Conservation (phyloP, 345 rosid genomes). For the Ricinus communis region DNA sequence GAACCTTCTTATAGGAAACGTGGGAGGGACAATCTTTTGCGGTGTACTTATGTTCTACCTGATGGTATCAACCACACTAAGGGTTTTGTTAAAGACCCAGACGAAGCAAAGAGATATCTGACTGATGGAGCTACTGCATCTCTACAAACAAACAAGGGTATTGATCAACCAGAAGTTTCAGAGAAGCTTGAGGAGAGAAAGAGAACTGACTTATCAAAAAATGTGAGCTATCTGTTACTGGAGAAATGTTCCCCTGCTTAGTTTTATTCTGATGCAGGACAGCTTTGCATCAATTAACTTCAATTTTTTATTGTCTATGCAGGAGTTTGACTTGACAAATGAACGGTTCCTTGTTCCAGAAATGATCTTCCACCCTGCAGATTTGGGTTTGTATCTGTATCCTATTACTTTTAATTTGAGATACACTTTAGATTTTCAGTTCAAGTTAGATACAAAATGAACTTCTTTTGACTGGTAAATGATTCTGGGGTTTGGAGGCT, state of each 20-base stretch:
- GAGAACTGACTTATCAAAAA: conserved; percentile 64
- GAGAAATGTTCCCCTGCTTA: not conserved
- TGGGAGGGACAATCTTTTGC: conserved; percentile 55
- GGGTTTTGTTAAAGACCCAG: conserved; percentile 78
- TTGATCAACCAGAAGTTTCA: conserved; percentile 30
- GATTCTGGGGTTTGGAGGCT: not conserved
- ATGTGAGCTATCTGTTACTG: conserved; percentile 37
- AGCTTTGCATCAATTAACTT: not conserved
- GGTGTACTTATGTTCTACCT: conserved; percentile 82
- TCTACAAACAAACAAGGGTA: conserved; percentile 22
- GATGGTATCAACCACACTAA: conserved; percentile 74
- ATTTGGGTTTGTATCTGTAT: conserved; percentile 60
- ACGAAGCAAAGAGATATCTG: conserved; percentile 50
- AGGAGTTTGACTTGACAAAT: conserved; percentile 94
- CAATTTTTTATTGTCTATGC: conserved; percentile 25
- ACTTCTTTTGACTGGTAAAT: not conserved
- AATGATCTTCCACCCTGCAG: conserved; percentile 91
- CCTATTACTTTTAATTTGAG: not conserved
- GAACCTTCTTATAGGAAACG: not conserved
- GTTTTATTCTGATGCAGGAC: not conserved
- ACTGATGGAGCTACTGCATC: conserved; percentile 23
- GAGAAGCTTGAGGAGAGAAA: conserved; percentile 48
- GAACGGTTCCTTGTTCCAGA: conserved; percentile 95
- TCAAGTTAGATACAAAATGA: not conserved
- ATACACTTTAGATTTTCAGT: not conserved